Percentiles rank a stretch among this genome's conserved stretches.
Evolutionary conservation across 2,329 filamentous ascomycete species (phyloP).

Genomic region (Colletotrichum lentis): DNA sequence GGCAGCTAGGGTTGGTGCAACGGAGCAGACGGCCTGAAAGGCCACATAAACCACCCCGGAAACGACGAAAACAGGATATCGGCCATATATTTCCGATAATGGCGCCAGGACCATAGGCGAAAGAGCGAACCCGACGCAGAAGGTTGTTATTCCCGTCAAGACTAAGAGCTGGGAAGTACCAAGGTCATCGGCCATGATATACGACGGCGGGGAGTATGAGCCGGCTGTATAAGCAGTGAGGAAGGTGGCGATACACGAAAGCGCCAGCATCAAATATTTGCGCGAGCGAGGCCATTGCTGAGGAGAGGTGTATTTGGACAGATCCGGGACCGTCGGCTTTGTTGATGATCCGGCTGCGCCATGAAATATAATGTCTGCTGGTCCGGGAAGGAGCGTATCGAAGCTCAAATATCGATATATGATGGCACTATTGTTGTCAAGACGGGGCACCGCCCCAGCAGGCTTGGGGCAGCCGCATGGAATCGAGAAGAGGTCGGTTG

Average conservation of each 20-base stretch:
- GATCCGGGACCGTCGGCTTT: slow-evolving; percentile 69
- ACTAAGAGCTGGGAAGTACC: slow-evolving; percentile 70
- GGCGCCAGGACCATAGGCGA: slow-evolving; percentile 90
- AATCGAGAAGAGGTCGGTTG: background rate
- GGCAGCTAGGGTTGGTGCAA: slow-evolving; percentile 73
- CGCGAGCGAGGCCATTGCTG: slow-evolving; percentile 74
- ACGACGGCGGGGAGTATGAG: slow-evolving; percentile 75
- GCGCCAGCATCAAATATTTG: slow-evolving; percentile 74
- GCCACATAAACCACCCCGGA: slow-evolving; percentile 76
- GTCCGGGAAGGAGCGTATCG: slow-evolving; percentile 48
- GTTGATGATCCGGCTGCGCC: slow-evolving; percentile 41
- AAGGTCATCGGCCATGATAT: slow-evolving; percentile 72
- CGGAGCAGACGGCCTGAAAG: slow-evolving; percentile 76
- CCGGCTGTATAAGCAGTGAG: slow-evolving; percentile 84
- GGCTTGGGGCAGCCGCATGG: background rate
- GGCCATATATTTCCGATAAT: slow-evolving; percentile 86
- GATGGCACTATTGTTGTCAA: slow-evolving; percentile 43
- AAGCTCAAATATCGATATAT: slow-evolving; percentile 54
- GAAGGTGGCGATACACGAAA: slow-evolving; percentile 79
- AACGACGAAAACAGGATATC: slow-evolving; percentile 80
- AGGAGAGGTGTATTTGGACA: slow-evolving; percentile 73
- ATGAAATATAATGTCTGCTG: slow-evolving; percentile 37
- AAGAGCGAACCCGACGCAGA: slow-evolving; percentile 80
- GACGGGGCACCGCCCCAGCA: background rate
- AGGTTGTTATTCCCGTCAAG: slow-evolving; percentile 80